Base-by-base conservation (phyloP, 1,284 basidiomycete species). In the Ganoderma lucidum region DNA sequence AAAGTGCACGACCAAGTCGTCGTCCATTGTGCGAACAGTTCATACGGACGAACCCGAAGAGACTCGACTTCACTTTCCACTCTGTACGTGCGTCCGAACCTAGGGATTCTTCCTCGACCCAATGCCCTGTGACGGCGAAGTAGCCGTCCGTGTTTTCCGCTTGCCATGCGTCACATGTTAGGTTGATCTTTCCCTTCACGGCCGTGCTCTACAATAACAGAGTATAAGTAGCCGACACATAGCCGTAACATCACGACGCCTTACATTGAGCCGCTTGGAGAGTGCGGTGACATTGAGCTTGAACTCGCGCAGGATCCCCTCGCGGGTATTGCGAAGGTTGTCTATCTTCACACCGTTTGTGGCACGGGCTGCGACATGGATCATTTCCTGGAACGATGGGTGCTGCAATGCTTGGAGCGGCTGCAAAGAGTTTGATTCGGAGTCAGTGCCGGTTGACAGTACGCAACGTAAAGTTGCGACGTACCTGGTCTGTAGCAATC, bases 91-190 rank as follows among this genome's bases (percentile, higher is more conserved):
- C 23, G 23, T 1, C 35, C 1, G 8, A 62, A 8, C 8, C 19
- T 1, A 15, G 67, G 23, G 59, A 28, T 2, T 4, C 35, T 63
- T 80, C 79, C 61, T 83, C 78, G 41, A 80, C 80, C 81, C 81
- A 84, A 67, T 80, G 80, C 0, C 77, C 80, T 2, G 79, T 81
- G 10, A 80, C 79, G 1, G 77, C 78, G 70, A 80, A 81, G 61
- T 83, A 83, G 1, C 74, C 74, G 62, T 83, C 82, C 0, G 70
- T 65, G 69, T 82, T 83, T 4, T 64, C 67, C 8, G 82, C 83
- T 62, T 80, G 79, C 82, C 82, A 84, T 30, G 78, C 78, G 68
- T 84, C 80, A 72, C 77, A 80, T 0, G 80, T 83, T 2, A 81
- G 56, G 63, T 75, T 81, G 42, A 83, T 71, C 19, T 71, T 58